A percentile compares a stretch with the other conserved stretches of the same genome.
Evolutionary conservation across 208 protist species (phyloP).

Genomic region (Endotrypanum monterogeii): DNA sequence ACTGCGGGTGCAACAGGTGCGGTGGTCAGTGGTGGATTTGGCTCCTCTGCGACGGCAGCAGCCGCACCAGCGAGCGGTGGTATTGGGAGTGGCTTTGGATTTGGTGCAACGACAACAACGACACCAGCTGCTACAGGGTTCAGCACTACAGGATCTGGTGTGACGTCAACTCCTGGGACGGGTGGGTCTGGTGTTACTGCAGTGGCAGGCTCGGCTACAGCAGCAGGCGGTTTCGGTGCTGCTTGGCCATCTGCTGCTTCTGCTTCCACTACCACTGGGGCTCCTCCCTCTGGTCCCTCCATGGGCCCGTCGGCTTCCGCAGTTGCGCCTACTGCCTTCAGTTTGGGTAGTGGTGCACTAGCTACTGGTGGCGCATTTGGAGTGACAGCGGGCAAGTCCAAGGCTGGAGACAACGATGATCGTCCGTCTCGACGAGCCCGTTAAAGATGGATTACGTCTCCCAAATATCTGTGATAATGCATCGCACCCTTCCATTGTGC

Average conservation of each 20-base stretch:
- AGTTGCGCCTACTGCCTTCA: conserved; percentile 21
- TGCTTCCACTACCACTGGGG: conserved; percentile 18
- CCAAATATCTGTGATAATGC: not conserved
- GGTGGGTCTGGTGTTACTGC: conserved; percentile 2
- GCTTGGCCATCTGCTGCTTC: conserved; percentile 9
- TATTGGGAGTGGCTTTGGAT: conserved; percentile 12
- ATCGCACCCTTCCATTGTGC: not conserved
- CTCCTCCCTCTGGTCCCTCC: conserved; percentile 17
- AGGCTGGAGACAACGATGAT: conserved; percentile 9
- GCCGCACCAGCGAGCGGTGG: conserved; percentile 5
- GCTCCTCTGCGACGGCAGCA: conserved; percentile 19
- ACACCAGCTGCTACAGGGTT: conserved; percentile 25
- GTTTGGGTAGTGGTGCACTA: conserved; percentile 5
- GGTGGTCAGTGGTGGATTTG: conserved; percentile 24
- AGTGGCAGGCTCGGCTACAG: conserved; percentile 13
- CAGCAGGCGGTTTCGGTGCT: conserved; percentile 19
- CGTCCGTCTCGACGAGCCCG: conserved; percentile 19
- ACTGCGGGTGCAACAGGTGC: conserved; percentile 37
- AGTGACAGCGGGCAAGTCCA: conserved; percentile 18
- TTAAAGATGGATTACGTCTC: not conserved
- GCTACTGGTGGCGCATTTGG: conserved; percentile 22
- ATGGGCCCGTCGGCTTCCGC: conserved; percentile 20
- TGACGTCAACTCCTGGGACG: conserved; percentile 11
- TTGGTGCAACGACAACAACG: conserved; percentile 3
- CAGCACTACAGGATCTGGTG: conserved; percentile 10